phyloP scores from a whole-genome alignment of 257 asterid genomes.

The Lycium ferocissimum region DNA sequence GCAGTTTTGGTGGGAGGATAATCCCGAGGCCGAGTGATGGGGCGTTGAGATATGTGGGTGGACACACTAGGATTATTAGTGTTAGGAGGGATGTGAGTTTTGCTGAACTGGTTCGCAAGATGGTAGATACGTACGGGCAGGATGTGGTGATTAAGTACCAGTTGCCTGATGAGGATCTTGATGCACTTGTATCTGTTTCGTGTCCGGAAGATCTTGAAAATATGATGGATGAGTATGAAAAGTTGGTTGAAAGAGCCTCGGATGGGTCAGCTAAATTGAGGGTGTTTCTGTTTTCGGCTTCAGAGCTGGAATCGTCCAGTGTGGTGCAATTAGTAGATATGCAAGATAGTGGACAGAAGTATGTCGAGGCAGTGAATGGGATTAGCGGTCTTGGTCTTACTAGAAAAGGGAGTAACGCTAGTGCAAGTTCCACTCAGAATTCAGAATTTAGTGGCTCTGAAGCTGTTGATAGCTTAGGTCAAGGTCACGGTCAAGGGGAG shows the following conservation, averaged over 20 bases:
- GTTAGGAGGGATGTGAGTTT: slow-evolving; percentile 69
- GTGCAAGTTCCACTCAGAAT: slow-evolving; percentile 70
- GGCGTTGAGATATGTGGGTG: slow-evolving; percentile 90
- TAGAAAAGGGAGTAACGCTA: slow-evolving; percentile 75
- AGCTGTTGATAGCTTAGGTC: slow-evolving; percentile 57
- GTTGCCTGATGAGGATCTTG: slow-evolving; percentile 97
- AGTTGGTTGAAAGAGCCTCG: slow-evolving; percentile 68
- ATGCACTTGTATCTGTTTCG: slow-evolving; percentile 92
- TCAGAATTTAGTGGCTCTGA: slow-evolving; percentile 72
- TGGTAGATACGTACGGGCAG: slow-evolving; percentile 62
- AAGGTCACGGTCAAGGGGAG: slow-evolving; percentile 53
- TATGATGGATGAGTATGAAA: slow-evolving; percentile 98
- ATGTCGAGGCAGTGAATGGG: slow-evolving; percentile 88
- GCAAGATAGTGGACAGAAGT: slow-evolving; percentile 79
- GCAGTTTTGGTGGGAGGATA: slow-evolving; percentile 98
- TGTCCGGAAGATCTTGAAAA: slow-evolving; percentile 94
- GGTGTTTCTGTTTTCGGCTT: slow-evolving; percentile 82
- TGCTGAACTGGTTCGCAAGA: slow-evolving; percentile 66
- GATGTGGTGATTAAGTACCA: slow-evolving; percentile 85
- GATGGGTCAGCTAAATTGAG: slow-evolving; percentile 92
- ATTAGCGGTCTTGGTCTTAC: slow-evolving; percentile 49
- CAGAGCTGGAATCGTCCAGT: slow-evolving; percentile 65
- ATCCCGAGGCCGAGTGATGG: slow-evolving; percentile 92
- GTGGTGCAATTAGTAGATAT: slow-evolving; percentile 58
- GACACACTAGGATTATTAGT: slow-evolving; percentile 89